These are phyloP conservation scores for Candida taoyuanica DNA, from an alignment of 805 yeast species.

Conservation along the genomic window DNA sequence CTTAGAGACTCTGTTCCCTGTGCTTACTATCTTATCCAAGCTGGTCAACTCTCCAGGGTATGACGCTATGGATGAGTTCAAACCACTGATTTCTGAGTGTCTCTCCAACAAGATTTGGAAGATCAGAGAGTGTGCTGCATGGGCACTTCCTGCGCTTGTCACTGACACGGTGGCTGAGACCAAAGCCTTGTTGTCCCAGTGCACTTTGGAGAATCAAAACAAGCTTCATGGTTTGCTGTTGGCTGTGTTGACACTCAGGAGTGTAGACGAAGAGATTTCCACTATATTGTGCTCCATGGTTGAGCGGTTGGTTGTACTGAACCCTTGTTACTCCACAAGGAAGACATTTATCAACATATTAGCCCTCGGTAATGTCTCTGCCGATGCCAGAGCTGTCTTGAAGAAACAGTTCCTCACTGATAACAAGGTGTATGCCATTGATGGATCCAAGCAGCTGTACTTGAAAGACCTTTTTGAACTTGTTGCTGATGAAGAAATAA, in stretches of 20 bases:
- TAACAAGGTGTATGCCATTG: slow-evolving; percentile 26
- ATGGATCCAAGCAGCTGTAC: slow-evolving; percentile 50
- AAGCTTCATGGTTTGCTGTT: slow-evolving; percentile 55
- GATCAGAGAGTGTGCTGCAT: slow-evolving; percentile 81
- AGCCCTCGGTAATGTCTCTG: slow-evolving; percentile 1
- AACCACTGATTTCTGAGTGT: slow-evolving; percentile 41
- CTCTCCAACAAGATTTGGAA: slow-evolving; percentile 66
- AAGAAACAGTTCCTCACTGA: slow-evolving; percentile 34
- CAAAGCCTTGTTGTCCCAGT: slow-evolving; percentile 21
- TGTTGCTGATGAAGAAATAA: slow-evolving; percentile 25
- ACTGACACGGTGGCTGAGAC: slow-evolving; percentile 31
- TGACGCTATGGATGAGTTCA: slow-evolving; percentile 49
- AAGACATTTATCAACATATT: slow-evolving; percentile 31
- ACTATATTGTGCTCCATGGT: slow-evolving; percentile 6
- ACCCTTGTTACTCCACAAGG: slow-evolving; percentile 30
- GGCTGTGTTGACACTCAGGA: slow-evolving; percentile 37
- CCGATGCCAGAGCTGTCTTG: slow-evolving; percentile 22
- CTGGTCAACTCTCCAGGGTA: slow-evolving; percentile 57
- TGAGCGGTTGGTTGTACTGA: slow-evolving; percentile 18
- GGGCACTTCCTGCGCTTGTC: slow-evolving; percentile 53
- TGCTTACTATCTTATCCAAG: slow-evolving; percentile 65
- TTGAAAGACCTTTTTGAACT: slow-evolving; percentile 31
- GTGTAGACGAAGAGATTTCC: slow-evolving; percentile 8
- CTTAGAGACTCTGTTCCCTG: slow-evolving; percentile 67
- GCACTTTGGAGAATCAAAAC: slow-evolving; percentile 34